These are phyloP conservation scores for Pythium apleroticum DNA, from an alignment of 352 stramenopile genomes.

Conservation along the genomic window DNA sequence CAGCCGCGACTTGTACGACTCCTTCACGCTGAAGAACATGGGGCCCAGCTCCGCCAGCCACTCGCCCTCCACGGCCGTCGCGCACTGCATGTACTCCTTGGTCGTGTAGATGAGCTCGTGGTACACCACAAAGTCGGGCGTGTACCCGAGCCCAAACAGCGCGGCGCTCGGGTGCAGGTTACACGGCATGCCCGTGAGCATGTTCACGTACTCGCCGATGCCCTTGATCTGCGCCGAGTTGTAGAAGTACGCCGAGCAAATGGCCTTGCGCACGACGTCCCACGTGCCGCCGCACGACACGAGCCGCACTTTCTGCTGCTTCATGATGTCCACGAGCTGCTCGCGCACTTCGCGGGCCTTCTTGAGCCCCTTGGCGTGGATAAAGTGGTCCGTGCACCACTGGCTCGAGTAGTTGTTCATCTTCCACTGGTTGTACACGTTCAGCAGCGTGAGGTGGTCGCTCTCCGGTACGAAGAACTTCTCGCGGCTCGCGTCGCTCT, in stretches of 20 bases:
- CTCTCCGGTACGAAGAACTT: conserved; percentile 99
- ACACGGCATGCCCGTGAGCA: conserved; percentile 97
- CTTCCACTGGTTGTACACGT: conserved; percentile 95
- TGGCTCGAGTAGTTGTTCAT: conserved; percentile 93
- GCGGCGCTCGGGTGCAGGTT: conserved; percentile 96
- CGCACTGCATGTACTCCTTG: conserved; percentile 98
- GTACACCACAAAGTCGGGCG: conserved; percentile 99
- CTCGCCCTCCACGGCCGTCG: conserved; percentile 98
- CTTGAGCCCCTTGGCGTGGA: conserved; percentile 95
- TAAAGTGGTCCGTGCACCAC: conserved; percentile 97
- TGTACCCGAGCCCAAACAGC: conserved; percentile 98
- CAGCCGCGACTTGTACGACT: conserved; percentile 93
- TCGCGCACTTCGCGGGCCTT: conserved; percentile 91
- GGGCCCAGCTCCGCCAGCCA: conserved; percentile 99
- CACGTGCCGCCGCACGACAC: conserved; percentile 90
- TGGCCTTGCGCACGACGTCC: conserved; percentile 98
- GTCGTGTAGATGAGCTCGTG: conserved; percentile 99
- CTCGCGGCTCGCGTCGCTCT: conserved; percentile 96
- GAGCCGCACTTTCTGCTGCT: conserved; percentile 93
- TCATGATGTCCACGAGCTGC: conserved; percentile 99
- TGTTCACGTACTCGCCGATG: conserved; percentile 99
- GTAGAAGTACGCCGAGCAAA: conserved; percentile 99
- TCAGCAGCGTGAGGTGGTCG: conserved; percentile 97
- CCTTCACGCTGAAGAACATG: conserved; percentile 99
- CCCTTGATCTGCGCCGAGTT: conserved; percentile 99